These are phyloP conservation scores for Talaromyces adpressus DNA, from an alignment of 495 filamentous ascomycete genomes.

Conservation along the genomic window DNA sequence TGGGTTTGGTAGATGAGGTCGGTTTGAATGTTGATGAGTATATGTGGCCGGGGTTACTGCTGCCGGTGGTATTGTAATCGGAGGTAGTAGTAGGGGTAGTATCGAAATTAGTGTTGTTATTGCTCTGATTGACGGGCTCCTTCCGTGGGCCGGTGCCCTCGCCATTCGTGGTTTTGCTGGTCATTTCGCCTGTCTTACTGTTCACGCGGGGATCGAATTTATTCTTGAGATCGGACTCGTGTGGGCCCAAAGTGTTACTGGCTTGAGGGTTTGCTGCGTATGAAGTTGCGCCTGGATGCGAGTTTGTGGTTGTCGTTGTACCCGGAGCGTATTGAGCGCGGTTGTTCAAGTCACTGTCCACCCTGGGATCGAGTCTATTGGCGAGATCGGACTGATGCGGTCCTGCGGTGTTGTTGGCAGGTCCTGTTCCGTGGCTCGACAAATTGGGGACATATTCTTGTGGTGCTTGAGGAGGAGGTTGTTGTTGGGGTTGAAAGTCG, in stretches of 20 bases:
- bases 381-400: constrained; percentile 39
- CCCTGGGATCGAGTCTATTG: constrained; percentile 44
- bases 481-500: neutral
- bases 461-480: neutral
- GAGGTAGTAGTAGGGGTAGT: neutral
- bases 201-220: constrained; percentile 39
- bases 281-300: constrained; percentile 14
- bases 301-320: constrained; percentile 13
- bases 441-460: constrained; percentile 10
- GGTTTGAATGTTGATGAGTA: neutral
- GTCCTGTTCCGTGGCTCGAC: constrained; percentile 24
- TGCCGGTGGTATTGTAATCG: neutral
- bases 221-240: constrained; percentile 46
- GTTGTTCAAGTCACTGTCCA: constrained; percentile 28
- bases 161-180: constrained; percentile 5
- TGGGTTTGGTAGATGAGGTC: neutral
- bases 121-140: neutral
- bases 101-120: neutral
- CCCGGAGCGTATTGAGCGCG: constrained; percentile 15
- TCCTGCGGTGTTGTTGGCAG: constrained; percentile 21
- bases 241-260: constrained; percentile 29
- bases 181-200: constrained; percentile 9
- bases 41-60: neutral
- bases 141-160: neutral
- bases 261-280: constrained; percentile 14